phyloP scores from a whole-genome alignment of 768 basidiomycete genomes.

The Termitomyces sp. region DNA sequence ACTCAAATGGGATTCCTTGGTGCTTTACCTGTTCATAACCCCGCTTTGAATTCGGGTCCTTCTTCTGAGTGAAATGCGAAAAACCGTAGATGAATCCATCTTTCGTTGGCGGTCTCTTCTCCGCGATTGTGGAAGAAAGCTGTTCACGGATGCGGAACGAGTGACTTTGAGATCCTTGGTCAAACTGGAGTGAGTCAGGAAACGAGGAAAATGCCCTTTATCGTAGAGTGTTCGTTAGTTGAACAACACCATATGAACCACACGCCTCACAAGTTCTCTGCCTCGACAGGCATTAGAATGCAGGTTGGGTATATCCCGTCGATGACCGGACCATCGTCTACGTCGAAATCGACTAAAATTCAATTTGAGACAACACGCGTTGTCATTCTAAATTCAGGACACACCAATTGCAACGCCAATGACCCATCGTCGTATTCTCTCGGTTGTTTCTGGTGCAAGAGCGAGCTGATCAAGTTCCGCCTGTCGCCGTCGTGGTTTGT shows the following conservation, averaged over 20 bases:
- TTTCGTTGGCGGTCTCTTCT: constrained; percentile 30
- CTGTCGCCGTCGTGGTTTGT: constrained; percentile 22
- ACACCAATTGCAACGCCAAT: constrained; percentile 60
- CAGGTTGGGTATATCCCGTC: constrained; percentile 64
- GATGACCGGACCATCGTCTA: constrained; percentile 81
- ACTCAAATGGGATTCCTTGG: neutral
- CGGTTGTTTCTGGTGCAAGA: constrained; percentile 40
- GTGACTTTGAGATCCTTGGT: constrained; percentile 78
- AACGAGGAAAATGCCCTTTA: constrained; percentile 89
- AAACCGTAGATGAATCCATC: constrained; percentile 78
- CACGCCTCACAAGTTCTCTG: constrained; percentile 75
- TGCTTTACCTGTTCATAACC: constrained; percentile 70
- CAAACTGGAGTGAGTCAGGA: constrained; percentile 82
- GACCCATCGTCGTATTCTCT: constrained; percentile 60
- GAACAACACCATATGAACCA: neutral
- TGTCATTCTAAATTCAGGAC: constrained; percentile 12
- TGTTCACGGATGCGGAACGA: constrained; percentile 79
- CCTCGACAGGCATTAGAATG: constrained; percentile 58
- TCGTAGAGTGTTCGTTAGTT: constrained; percentile 5
- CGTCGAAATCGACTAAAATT: constrained; percentile 73
- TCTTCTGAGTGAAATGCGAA: constrained; percentile 68
- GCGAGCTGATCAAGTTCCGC: constrained; percentile 35
- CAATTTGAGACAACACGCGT: neutral
- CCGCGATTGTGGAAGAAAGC: constrained; percentile 15
- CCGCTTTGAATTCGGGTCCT: constrained; percentile 60